Base-by-base conservation (phyloP, 352 stramenopile genomes). In the Thraustochytrium striatum region DNA sequence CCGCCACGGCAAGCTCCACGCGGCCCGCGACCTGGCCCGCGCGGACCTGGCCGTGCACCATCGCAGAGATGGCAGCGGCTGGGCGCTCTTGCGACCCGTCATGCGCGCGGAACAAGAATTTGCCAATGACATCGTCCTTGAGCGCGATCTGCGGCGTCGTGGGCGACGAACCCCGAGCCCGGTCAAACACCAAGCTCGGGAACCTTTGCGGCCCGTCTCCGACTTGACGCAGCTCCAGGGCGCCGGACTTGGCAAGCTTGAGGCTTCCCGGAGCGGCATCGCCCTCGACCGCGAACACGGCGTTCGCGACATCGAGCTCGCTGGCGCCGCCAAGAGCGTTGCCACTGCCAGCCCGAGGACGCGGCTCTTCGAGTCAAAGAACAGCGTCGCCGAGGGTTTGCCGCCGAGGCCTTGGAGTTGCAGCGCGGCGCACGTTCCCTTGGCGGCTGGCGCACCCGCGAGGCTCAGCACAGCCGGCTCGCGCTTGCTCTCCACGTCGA, bases 81-180 rank as follows among this genome's bases (percentile, higher is more conserved):
- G 65, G 21, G 65, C 11, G 5, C n/a, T 32, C 58, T 1, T 7
- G 3, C 11, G 43, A 13, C 1, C 65, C 65, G 36, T 75, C 65
- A 32, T 44, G 68, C 3, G 7, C 65, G 30, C 39, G 41, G 39
- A 61, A 58, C 11, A 16, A 39, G 19, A 61, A 7, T 19, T 61
- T 38, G 30, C 65, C 65, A 5, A 32, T n/a, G 25, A 39, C 41
- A n/a, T 75, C 65, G 25, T 75, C 65, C 50, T 61, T 58, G 19
- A 61, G 25, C 11, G 36, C 41, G 50, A 75, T 75, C 35, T 75
- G 65, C 25, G 50, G 65, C 16, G 21, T 30, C n/a, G 25, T 28
- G 7, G 65, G 11, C 11, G 44, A 7, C 3, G 39, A 5, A 7
- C 65, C 65, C n/a, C 65, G 65, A 3, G 65, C 65, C 7, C 65